phyloP scores from a whole-genome alignment of 2,329 filamentous ascomycete species.

The Penicillium griseofulvum region DNA sequence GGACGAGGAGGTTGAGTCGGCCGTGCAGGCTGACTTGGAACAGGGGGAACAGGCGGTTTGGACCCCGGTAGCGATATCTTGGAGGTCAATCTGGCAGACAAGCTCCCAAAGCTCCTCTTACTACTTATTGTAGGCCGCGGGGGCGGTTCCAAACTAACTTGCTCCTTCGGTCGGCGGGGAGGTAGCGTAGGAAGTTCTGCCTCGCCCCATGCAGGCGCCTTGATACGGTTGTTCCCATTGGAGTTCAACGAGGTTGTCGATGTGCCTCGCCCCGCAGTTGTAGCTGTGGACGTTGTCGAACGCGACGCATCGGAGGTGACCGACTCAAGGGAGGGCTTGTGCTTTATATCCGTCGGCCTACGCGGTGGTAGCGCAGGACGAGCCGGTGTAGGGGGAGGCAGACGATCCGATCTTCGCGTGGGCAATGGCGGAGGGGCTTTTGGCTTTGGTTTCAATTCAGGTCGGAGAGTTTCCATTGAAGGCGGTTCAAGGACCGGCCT shows the following conservation, averaged over 20 bases:
- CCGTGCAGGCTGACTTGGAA: background rate
- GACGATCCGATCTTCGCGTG: slow-evolving; percentile 35
- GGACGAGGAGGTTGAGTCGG: slow-evolving; percentile 4
- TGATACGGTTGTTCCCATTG: slow-evolving; percentile 38
- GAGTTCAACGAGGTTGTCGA: slow-evolving; percentile 31
- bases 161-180: slow-evolving; percentile 43
- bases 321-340: slow-evolving; percentile 50
- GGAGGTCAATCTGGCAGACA: slow-evolving; percentile 14
- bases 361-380: slow-evolving; percentile 51
- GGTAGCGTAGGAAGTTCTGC: slow-evolving; percentile 55
- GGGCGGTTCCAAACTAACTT: slow-evolving; percentile 18
- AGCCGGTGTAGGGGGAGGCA: slow-evolving; percentile 18
- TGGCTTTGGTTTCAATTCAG: slow-evolving; percentile 28
- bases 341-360: slow-evolving; percentile 36
- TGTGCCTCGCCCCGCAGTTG: slow-evolving; percentile 42
- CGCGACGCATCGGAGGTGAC: slow-evolving; percentile 53
- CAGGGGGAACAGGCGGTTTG: slow-evolving; percentile 1
- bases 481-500: slow-evolving; percentile 27
- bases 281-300: slow-evolving; percentile 44
- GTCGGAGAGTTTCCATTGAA: slow-evolving; percentile 18
- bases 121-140: slow-evolving; percentile 23
- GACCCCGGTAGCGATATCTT: slow-evolving; percentile 5
- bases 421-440: slow-evolving; percentile 48
- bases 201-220: slow-evolving; percentile 58
- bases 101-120: slow-evolving; percentile 15